Conservation (phyloP, 2,329 filamentous ascomycete genomes). For the Fusarium illudens region DNA sequence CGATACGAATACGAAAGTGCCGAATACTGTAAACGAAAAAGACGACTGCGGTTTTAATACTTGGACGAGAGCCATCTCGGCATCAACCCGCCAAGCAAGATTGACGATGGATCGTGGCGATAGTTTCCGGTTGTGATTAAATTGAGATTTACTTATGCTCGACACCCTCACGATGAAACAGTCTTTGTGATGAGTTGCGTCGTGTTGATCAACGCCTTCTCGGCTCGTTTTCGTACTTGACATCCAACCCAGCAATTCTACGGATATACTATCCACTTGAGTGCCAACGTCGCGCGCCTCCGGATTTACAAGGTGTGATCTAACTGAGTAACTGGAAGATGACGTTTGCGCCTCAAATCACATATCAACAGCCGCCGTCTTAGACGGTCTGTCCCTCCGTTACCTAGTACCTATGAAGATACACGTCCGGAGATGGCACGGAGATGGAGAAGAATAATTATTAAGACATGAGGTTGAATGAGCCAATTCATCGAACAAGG, state of each 20-base stretch:
- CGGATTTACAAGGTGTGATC: not conserved
- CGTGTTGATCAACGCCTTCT: not conserved
- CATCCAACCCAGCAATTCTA: not conserved
- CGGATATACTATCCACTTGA: not conserved
- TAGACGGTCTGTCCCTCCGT: not conserved
- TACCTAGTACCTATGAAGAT: not conserved
- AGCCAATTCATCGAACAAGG: not conserved
- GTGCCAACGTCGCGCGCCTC: not conserved
- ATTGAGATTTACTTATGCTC: not conserved
- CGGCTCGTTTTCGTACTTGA: slow-evolving; percentile 6
- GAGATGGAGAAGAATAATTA: not conserved
- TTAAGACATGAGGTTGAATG: not conserved
- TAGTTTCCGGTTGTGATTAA: not conserved
- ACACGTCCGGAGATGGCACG: slow-evolving; percentile 1
- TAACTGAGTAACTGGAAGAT: not conserved
- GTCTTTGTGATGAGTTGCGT: not conserved
- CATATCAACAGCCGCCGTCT: not conserved
- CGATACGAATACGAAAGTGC: slow-evolving; percentile 47
- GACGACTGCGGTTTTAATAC: not conserved
- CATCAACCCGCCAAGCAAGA: slow-evolving; percentile 6
- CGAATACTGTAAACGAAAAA: slow-evolving; percentile 25
- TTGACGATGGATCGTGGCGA: not conserved
- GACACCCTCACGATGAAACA: not conserved
- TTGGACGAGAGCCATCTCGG: not conserved
- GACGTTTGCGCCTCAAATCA: not conserved